Percentiles rank a stretch among this genome's conserved stretches.
phyloP scores from a whole-genome alignment of 2,329 filamentous ascomycete genomes.

The Penicillium sp. region DNA sequence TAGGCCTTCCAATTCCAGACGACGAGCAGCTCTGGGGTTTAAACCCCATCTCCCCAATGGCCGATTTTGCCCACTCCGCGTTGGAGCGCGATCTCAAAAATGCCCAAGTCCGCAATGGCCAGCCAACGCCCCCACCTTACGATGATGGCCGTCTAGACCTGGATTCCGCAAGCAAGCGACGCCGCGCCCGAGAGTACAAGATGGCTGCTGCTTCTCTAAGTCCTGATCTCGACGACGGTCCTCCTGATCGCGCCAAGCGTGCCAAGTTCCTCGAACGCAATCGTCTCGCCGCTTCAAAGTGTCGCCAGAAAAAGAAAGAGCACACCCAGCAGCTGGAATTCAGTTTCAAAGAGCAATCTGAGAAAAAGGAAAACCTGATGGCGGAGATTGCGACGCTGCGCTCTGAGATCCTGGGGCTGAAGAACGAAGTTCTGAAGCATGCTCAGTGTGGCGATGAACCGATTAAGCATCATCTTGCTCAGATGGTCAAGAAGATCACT shows the following conservation, averaged over 20 bases:
- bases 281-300: conserved; percentile 60
- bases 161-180: conserved; percentile 21
- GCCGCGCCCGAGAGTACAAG: conserved; percentile 16
- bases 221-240: conserved; percentile 23
- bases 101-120: conserved; percentile 40
- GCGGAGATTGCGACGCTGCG: conserved; percentile 37
- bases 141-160: conserved; percentile 28
- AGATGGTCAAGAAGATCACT: conserved; percentile 41
- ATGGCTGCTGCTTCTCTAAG: conserved; percentile 22
- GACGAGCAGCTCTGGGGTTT: conserved; percentile 36
- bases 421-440: conserved; percentile 44
- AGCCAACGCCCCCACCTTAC: conserved; percentile 39
- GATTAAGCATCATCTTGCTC: conserved; percentile 39
- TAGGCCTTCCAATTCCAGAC: conserved; percentile 30
- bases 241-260: conserved; percentile 43
- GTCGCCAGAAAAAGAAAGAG: conserved; percentile 64
- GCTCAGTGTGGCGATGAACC: conserved; percentile 41
- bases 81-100: conserved; percentile 36
- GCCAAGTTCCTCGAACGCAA: conserved; percentile 60
- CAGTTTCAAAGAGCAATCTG: conserved; percentile 37
- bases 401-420: conserved; percentile 40
- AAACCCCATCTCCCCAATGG: conserved; percentile 31
- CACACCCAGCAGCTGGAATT: conserved; percentile 55
- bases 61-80: conserved; percentile 27
- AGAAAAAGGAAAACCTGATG: conserved; percentile 34